These are phyloP conservation scores for Schrenkiella parvula DNA, from an alignment of 345 rosid genomes.

Conservation along the genomic window DNA sequence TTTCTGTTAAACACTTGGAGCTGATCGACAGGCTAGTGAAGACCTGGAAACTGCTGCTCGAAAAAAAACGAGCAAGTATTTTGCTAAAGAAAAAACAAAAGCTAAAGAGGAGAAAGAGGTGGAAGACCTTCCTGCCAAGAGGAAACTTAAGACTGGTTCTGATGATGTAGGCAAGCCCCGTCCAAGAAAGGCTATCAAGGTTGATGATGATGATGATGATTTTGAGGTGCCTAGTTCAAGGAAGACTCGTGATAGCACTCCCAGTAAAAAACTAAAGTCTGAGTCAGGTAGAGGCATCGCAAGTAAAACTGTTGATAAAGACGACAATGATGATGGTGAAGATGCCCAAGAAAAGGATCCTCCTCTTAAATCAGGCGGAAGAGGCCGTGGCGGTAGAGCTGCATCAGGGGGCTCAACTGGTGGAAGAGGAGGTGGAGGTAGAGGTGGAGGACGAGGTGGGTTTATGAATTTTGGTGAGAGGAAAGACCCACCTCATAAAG, in stretches of 20 bases:
- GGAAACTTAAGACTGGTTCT: slow-evolving; percentile 46
- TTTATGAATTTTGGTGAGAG: slow-evolving; percentile 93
- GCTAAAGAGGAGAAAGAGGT: slow-evolving; percentile 51
- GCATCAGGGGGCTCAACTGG: slow-evolving; percentile 52
- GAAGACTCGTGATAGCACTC: slow-evolving; percentile 48
- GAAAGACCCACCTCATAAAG: slow-evolving; percentile 99
- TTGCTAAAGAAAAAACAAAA: slow-evolving; percentile 60
- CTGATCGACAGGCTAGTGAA: slow-evolving; percentile 38
- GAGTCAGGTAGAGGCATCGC: slow-evolving; percentile 63
- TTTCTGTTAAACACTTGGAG: slow-evolving; percentile 15
- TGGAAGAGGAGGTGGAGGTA: slow-evolving; percentile 61
- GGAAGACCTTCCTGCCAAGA: slow-evolving; percentile 58
- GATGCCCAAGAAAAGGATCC: slow-evolving; percentile 49
- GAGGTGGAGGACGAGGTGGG: slow-evolving; percentile 90
- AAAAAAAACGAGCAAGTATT: slow-evolving; percentile 93
- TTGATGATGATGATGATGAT: slow-evolving; percentile 59
- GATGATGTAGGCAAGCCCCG: slow-evolving; percentile 43
- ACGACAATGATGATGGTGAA: slow-evolving; percentile 55
- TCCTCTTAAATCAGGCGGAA: slow-evolving; percentile 61
- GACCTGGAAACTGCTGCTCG: slow-evolving; percentile 53
- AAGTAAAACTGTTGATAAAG: slow-evolving; percentile 43
- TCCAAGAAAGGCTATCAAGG: slow-evolving; percentile 45
- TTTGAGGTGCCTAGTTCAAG: slow-evolving; percentile 49
- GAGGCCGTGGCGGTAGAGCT: slow-evolving; percentile 86
- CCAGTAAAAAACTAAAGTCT: slow-evolving; percentile 80